Base-by-base conservation (phyloP, 2,329 filamentous ascomycete genomes). In the Graphilbum ipis-grandicollis region DNA sequence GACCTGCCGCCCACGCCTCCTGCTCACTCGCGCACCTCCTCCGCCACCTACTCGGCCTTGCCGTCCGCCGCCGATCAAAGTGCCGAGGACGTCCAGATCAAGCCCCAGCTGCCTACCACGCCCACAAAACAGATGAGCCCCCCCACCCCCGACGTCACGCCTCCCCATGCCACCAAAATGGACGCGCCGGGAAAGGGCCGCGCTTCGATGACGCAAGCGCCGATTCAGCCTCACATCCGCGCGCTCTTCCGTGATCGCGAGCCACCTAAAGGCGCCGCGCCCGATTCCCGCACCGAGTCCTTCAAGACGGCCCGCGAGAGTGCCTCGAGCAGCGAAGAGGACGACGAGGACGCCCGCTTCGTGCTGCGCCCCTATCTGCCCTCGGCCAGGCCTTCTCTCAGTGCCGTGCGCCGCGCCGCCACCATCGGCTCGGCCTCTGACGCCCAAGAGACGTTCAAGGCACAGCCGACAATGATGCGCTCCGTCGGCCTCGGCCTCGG, bases 111-210 rank as follows among this genome's bases (percentile, higher is more conserved):
- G 38, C 40, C 44, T 3, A 34, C 39, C 10, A 81, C 76, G 5
- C 75, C 76, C 35, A 66, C 72, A 21, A 70, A 72, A 44, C 71
- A 76, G 44, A 66, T 67, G 48, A 80, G 73, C 47, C 76, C 76
- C 14, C 79, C 77, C 23, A 85, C 79, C 3, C 80, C 79, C 25
- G 79, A 84, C 54, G 68, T 79, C 33, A 85, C 79, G 14, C 80
- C 79, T 36, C 79, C 79, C 26, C 67, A 72, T 15, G 45, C 29
- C 12, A 10, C 46, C 8, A 43, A 40, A 23, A 23, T 10, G 21
- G 6, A 5, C 10, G 21, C 21, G 6, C 10, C 21, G 21, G 21
- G 21, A n/a, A n/a, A n/a, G n/a, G n/a, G n/a, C 41, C 53, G 56
- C 31, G 49, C 9, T 9, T 13, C 5, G n/a, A 31, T 15, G 7